phyloP scores from a whole-genome alignment of 257 asterid genomes.

The Haberlea rhodopensis region DNA sequence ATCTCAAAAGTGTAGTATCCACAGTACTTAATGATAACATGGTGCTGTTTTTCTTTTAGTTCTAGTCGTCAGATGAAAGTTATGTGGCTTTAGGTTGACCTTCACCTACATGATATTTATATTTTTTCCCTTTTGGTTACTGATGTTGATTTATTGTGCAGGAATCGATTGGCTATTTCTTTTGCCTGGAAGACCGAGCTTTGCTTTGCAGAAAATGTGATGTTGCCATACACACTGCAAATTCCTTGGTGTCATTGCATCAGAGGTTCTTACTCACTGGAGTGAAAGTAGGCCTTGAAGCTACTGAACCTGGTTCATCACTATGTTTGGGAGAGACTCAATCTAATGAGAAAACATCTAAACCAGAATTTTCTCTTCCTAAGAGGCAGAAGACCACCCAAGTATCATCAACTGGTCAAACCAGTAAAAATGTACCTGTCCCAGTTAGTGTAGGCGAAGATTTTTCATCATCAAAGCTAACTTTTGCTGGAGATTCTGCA shows the following conservation, averaged over 20 bases:
- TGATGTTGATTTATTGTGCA: conserved; percentile 30
- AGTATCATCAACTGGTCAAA: conserved; percentile 36
- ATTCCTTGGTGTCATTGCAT: conserved; percentile 69
- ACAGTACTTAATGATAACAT: not conserved
- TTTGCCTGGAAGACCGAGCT: conserved; percentile 95
- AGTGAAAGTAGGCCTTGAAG: conserved; percentile 79
- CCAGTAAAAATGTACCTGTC: conserved; percentile 31
- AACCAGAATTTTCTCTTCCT: conserved; percentile 33
- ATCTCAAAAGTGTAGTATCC: not conserved
- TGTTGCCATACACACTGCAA: conserved; percentile 64
- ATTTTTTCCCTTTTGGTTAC: too few relatives aligned
- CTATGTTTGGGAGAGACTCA: conserved; percentile 40
- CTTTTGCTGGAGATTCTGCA: conserved; percentile 56
- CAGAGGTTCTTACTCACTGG: conserved; percentile 88
- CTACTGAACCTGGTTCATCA: conserved; percentile 46
- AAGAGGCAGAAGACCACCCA: conserved; percentile 29
- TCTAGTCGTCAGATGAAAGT: not conserved
- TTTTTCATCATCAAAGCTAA: conserved; percentile 34
- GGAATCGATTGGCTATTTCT: conserved; percentile 88
- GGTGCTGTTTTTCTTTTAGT: not conserved
- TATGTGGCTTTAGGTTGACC: not conserved
- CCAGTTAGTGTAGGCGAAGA: conserved; percentile 34
- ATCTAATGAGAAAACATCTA: conserved; percentile 39
- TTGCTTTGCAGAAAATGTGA: conserved; percentile 88
- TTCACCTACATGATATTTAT: not conserved